Percentiles rank a stretch among this genome's conserved stretches.
Conservation (phyloP, 1,284 basidiomycete genomes). For the Polyporus tsugae region DNA sequence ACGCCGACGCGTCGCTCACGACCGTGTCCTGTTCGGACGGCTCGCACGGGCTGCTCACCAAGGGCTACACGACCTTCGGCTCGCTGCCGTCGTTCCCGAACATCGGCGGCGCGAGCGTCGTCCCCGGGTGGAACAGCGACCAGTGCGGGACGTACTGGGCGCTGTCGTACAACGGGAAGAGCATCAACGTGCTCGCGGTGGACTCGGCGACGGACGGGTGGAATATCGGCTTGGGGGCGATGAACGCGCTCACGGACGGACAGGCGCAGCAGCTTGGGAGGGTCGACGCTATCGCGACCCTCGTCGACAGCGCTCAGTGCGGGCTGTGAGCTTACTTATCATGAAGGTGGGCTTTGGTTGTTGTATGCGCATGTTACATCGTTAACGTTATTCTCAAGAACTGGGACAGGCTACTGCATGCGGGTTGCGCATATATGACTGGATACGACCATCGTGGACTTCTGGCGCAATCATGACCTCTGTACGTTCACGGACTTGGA, state of each 20-base stretch:
- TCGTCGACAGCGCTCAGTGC: constrained; percentile 35
- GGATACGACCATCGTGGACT: too few relatives aligned
- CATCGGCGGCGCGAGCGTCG: constrained; percentile 53
- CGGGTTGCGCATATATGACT: neutral
- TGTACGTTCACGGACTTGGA: neutral
- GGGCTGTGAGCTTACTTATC: constrained; percentile 6
- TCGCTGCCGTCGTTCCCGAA: constrained; percentile 57
- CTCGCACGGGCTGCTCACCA: constrained; percentile 45
- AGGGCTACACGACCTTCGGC: constrained; percentile 47
- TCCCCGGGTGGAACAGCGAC: constrained; percentile 51
- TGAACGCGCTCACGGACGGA: constrained; percentile 40
- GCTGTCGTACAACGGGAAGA: constrained; percentile 48
- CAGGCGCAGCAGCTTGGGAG: constrained; percentile 34
- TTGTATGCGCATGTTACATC: neutral
- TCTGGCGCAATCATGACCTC: neutral
- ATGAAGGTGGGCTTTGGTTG: neutral
- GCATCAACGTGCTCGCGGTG: constrained; percentile 50
- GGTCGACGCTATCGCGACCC: constrained; percentile 33
- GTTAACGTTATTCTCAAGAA: neutral
- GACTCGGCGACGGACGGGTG: constrained; percentile 49
- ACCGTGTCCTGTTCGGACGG: constrained; percentile 59
- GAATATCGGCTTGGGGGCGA: constrained; percentile 46
- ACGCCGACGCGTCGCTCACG: constrained; percentile 40
- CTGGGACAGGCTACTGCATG: neutral
- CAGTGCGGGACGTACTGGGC: constrained; percentile 58